Conservation (phyloP, 1,139 yeast genomes). For the Yamadazyma oceani region DNA sequence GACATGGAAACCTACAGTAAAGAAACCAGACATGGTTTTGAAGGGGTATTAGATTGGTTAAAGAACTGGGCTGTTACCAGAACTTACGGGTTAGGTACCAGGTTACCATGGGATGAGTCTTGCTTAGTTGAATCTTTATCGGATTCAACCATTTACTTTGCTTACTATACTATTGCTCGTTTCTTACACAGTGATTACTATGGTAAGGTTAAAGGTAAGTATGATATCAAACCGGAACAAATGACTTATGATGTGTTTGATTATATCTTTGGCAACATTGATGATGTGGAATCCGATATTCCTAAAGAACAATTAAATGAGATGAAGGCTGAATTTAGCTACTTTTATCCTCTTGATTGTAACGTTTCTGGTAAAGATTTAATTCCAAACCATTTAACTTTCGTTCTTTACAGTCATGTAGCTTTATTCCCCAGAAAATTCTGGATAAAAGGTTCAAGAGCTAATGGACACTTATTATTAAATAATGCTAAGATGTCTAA, state of each 20-base stretch:
- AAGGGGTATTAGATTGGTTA: conserved; percentile 94
- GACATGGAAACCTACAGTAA: conserved; percentile 76
- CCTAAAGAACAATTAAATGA: conserved; percentile 65
- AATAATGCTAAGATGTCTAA: conserved; percentile 98
- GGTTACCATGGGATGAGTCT: conserved; percentile 95
- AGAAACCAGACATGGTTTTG: conserved; percentile 91
- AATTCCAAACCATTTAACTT: conserved; percentile 95
- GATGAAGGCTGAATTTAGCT: conserved; percentile 91
- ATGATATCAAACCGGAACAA: conserved; percentile 75
- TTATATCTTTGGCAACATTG: conserved; percentile 77
- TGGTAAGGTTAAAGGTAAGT: conserved; percentile 73
- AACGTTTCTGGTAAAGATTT: conserved; percentile 96
- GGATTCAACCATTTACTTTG: conserved; percentile 95
- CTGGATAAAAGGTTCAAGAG: conserved; percentile 96
- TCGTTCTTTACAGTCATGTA: conserved; percentile 89
- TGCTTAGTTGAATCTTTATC: conserved; percentile 93
- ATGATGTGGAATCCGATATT: conserved; percentile 57
- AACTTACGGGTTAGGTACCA: conserved; percentile 94
- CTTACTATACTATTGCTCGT: conserved; percentile 90
- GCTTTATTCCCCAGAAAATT: conserved; percentile 86
- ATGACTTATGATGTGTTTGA: conserved; percentile 95
- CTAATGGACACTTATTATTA: conserved; percentile 92
- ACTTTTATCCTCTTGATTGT: conserved; percentile 89
- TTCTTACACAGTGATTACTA: conserved; percentile 84
- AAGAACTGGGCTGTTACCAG: conserved; percentile 99